Conservation (phyloP, 73 alveolate genomes). For the Stentor roeselii region DNA sequence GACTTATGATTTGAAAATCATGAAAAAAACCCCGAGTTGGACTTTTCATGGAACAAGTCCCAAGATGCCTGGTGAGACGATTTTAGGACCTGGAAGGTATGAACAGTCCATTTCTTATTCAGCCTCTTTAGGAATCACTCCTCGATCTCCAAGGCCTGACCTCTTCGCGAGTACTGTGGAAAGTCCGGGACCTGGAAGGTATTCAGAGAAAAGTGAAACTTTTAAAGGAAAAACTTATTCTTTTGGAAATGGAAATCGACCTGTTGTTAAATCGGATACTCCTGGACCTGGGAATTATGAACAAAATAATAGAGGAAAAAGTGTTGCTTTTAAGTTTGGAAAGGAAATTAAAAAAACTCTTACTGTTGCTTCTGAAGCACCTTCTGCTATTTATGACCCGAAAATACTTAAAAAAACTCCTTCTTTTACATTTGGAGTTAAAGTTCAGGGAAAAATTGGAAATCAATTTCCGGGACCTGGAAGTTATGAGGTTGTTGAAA, state of each 20-base stretch:
- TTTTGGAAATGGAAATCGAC: neutral
- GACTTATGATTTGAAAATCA: conserved; percentile 9
- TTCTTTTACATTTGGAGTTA: neutral
- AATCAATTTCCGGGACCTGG: neutral
- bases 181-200: neutral
- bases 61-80: neutral
- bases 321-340: neutral
- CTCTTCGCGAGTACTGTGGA: neutral
- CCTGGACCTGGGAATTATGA: conserved; percentile 27
- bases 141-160: neutral
- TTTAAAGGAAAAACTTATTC: neutral
- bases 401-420: neutral
- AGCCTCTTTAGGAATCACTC: neutral
- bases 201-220: neutral
- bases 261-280: neutral
- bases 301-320: too few species aligned
- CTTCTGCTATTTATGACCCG: neutral
- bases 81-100: conserved; percentile 16
- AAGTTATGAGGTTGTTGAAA: neutral
- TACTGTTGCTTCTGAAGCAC: neutral
- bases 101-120: neutral
- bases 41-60: neutral
- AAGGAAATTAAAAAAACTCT: neutral
- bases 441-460: neutral
- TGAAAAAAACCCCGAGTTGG: neutral